Base-by-base conservation (phyloP, 129 eudicot species). In the Tanacetum coccineum region DNA sequence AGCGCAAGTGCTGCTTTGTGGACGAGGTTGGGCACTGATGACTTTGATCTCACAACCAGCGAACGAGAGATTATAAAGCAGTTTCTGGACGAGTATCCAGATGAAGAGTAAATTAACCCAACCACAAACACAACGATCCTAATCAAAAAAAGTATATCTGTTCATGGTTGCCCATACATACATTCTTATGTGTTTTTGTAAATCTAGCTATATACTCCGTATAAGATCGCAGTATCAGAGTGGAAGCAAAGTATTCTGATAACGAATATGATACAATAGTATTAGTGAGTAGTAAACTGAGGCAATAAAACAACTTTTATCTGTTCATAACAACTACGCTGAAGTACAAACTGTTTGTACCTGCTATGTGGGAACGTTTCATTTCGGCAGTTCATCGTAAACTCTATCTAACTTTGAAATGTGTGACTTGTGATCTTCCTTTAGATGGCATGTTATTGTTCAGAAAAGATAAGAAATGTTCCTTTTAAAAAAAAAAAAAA, bases 41-140 rank as follows among this genome's bases (percentile, higher is more conserved):
- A 93, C 64, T 87, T 91, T 70, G 83, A 82, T 60, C 85, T 93
- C 28, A 84, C 96, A 12, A 66, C 60, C 49, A 75, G 71, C 13
- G 99, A 93, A 64, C 80, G 95, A 57, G 70, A 80, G 77, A 61
- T 54, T 30, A 84, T 93, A 57, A 76, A 81, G 69, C 86, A 79
- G 75, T 84, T 82, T 75, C 85, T 93, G 49, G 92, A 93, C 36
- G 84, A 74, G 54, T 70, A 39, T 49, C 80, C 83, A 6, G 90
- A 85, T 53, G 88, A 81, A 48, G 92, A 82, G 49, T 80, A 53
- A 78, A 36, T 36, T 2, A 36, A 25, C 56, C 11, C 42, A 42
- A 50, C 45, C 26, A n/a, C 36, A 44, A 39, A 62, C 9, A 2
- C 12, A 39, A 21, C 32, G 15, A 25, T 46, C 44, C 42, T 19